Evolutionary conservation across 1,139 yeast genomes (phyloP).

Genomic region (Candida frijolesensis): DNA sequence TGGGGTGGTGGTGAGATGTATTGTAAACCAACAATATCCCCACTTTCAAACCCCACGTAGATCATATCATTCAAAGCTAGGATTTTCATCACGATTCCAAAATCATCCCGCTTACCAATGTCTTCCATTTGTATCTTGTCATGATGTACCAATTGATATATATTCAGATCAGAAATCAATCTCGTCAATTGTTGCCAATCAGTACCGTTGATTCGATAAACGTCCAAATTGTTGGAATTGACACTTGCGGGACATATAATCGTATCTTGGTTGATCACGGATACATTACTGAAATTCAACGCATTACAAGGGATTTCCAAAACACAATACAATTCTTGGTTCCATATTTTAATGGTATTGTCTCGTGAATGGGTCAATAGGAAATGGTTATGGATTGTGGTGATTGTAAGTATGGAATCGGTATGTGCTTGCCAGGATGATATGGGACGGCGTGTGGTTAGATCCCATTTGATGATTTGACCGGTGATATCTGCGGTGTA

Average conservation of each 20-base stretch:
- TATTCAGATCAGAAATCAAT: slow-evolving; percentile 29
- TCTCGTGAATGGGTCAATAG: slow-evolving; percentile 59
- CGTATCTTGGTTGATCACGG: slow-evolving; percentile 22
- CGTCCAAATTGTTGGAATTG: slow-evolving; percentile 55
- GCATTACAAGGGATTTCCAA: slow-evolving; percentile 50
- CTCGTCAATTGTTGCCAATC: slow-evolving; percentile 24
- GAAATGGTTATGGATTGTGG: slow-evolving; percentile 29
- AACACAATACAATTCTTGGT: slow-evolving; percentile 12
- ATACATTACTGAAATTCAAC: slow-evolving; percentile 58
- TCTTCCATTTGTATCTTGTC: slow-evolving; percentile 16
- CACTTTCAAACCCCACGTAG: slow-evolving; percentile 60
- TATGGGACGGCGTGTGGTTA: slow-evolving; percentile 43
- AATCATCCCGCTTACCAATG: slow-evolving; percentile 30
- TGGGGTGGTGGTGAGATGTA: slow-evolving; percentile 17
- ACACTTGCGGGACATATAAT: slow-evolving; percentile 55
- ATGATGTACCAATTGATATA: slow-evolving; percentile 20
- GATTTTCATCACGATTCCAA: slow-evolving; percentile 60
- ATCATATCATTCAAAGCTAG: slow-evolving; percentile 34
- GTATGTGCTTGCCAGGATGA: slow-evolving; percentile 54
- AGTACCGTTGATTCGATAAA: slow-evolving; percentile 35
- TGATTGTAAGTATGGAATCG: slow-evolving; percentile 44
- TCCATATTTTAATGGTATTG: slow-evolving; percentile 52
- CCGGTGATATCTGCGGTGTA: slow-evolving; percentile 29
- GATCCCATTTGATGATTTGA: slow-evolving; percentile 53
- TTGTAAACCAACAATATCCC: slow-evolving; percentile 43